phyloP scores from a whole-genome alignment of 2,329 filamentous ascomycete species.

The Aureobasidium sp. region DNA sequence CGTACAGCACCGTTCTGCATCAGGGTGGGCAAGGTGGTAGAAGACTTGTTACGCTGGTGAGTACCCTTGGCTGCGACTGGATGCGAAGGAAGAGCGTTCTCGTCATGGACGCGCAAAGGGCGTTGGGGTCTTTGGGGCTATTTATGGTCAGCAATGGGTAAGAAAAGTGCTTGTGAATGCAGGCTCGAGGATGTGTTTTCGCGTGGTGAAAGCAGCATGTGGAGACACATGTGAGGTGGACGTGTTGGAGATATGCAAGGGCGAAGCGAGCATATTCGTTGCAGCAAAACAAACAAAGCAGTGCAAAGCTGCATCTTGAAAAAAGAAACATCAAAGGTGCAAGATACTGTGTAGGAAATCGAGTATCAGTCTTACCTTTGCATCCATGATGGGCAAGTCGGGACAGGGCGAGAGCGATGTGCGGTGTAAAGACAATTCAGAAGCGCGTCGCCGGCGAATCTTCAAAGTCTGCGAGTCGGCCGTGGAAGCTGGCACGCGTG shows the following conservation, averaged over 20 bases:
- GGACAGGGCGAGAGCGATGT: slow-evolving; percentile 5
- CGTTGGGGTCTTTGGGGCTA: slow-evolving; percentile 50
- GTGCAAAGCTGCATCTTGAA: not conserved
- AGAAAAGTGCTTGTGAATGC: not conserved
- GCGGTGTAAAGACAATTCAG: slow-evolving; percentile 3
- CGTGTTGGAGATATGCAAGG: not conserved
- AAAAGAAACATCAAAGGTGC: not conserved
- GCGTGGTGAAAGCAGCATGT: not conserved
- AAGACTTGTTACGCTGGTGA: slow-evolving; percentile 79
- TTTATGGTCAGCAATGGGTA: not conserved
- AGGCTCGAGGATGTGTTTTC: not conserved
- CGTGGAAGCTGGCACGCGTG: not conserved
- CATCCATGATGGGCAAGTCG: slow-evolving; percentile 33
- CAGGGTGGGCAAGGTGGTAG: slow-evolving; percentile 52
- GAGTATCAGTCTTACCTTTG: slow-evolving; percentile 33
- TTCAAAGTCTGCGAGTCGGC: slow-evolving; percentile 10
- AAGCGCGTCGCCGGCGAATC: slow-evolving; percentile 10
- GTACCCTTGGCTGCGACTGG: slow-evolving; percentile 48
- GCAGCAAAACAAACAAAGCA: slow-evolving; percentile 11
- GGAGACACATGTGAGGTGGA: not conserved
- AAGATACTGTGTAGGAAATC: not conserved
- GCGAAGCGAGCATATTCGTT: not conserved
- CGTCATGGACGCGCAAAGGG: slow-evolving; percentile 57
- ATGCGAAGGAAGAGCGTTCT: slow-evolving; percentile 52
- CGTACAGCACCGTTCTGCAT: slow-evolving; percentile 52